Evolutionary conservation across 2,329 filamentous ascomycete genomes (phyloP).

Genomic region (Lasiodiplodia sp.): DNA sequence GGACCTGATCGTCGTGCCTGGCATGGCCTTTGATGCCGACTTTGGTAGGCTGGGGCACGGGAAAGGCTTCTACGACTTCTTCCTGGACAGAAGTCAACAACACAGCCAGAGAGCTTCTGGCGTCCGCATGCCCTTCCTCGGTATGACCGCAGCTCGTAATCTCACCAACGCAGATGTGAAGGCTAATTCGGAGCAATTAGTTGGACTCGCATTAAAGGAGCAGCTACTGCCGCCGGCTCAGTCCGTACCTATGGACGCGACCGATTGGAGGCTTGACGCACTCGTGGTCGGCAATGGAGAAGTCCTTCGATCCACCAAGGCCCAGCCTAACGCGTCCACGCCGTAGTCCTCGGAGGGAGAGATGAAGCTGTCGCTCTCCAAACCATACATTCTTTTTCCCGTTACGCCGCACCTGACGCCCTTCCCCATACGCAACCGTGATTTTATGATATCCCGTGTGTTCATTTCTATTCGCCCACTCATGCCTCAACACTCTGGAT

Average conservation of each 20-base stretch:
- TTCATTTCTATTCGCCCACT: not conserved
- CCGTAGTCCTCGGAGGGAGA: conserved; percentile 17
- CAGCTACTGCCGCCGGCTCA: conserved; percentile 75
- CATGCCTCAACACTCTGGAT: conserved; percentile 60
- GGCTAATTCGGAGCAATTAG: conserved; percentile 45
- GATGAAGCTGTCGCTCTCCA: conserved; percentile 18
- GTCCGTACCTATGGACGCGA: conserved; percentile 74
- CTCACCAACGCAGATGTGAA: conserved; percentile 9
- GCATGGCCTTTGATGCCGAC: conserved; percentile 83
- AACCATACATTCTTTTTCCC: conserved; percentile 16
- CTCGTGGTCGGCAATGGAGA: conserved; percentile 75
- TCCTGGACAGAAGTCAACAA: conserved; percentile 76
- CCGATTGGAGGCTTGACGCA: conserved; percentile 83
- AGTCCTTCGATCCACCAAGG: conserved; percentile 39
- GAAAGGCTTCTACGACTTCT: conserved; percentile 96
- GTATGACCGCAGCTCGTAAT: conserved; percentile 46
- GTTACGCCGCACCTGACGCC: conserved; percentile 25
- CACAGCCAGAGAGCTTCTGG: conserved; percentile 42
- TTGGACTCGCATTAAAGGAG: conserved; percentile 84
- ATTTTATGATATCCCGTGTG: conserved; percentile 16
- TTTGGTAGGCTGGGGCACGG: conserved; percentile 88
- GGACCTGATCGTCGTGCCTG: conserved; percentile 90
- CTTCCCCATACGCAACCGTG: conserved; percentile 1
- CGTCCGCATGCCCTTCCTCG: conserved; percentile 63
- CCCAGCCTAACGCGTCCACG: conserved; percentile 1